phyloP scores from a whole-genome alignment of 129 eudicot genomes.

The Chrysanthemum seticuspe region DNA sequence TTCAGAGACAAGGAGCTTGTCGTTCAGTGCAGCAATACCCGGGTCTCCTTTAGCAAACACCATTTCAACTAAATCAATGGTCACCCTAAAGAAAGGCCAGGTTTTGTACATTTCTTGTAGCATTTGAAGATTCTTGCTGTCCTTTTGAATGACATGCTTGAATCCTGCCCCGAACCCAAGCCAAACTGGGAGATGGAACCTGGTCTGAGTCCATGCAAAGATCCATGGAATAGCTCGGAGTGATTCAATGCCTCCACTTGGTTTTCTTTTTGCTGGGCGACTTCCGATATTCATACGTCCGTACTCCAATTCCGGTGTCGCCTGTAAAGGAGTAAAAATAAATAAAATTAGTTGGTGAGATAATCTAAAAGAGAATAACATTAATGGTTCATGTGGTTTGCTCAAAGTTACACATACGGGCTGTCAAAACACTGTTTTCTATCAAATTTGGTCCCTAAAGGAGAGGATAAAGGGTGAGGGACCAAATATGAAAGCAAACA shows the following conservation, averaged over 20 bases:
- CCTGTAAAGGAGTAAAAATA: conserved; percentile 37
- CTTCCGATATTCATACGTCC: conserved; percentile 99
- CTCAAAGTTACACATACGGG: no score
- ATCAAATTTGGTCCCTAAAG: no score
- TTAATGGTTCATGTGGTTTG: no score
- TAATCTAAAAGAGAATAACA: no score
- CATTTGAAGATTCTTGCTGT: conserved; percentile 64
- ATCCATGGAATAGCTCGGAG: conserved; percentile 99
- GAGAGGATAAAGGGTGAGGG: no score
- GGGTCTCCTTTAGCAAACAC: conserved; percentile 99
- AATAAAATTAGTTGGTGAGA: background rate
- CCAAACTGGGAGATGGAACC: conserved; percentile 99
- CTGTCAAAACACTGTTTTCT: no score
- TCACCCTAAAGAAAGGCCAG: conserved; percentile 99
- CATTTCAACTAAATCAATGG: conserved; percentile 95
- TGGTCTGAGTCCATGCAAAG: conserved; percentile 97
- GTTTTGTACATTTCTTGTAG: conserved; percentile 85
- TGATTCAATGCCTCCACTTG: conserved; percentile 97
- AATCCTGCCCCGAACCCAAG: conserved; percentile 98
- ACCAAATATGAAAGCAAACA: no score
- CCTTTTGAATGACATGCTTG: conserved; percentile 63
- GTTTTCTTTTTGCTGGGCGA: conserved; percentile 93
- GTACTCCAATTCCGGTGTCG: conserved; percentile 95
- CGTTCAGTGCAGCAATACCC: conserved; percentile 83
- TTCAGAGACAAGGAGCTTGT: conserved; percentile 86